Conservation (phyloP, 2,329 filamentous ascomycete genomes). For the Aspergillus fructus region DNA sequence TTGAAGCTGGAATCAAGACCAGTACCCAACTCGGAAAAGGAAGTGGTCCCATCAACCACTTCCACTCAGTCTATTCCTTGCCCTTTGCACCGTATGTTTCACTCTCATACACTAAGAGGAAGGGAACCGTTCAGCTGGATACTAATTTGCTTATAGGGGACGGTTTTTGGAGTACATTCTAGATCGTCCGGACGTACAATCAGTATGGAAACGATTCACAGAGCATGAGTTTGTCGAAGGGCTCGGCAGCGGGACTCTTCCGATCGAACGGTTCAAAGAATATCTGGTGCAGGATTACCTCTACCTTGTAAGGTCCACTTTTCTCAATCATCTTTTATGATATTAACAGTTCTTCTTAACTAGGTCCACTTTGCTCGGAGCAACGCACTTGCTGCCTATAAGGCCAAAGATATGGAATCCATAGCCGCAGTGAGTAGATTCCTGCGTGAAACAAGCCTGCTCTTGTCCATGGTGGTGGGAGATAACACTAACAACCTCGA, state of each 20-base stretch:
- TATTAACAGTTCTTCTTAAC: slow-evolving; percentile 4
- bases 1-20: slow-evolving; percentile 61
- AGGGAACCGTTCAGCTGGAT: background rate
- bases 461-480: too few species aligned
- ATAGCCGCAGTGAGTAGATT: slow-evolving; percentile 63
- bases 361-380: slow-evolving; percentile 85
- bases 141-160: slow-evolving; percentile 46
- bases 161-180: slow-evolving; percentile 83
- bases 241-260: slow-evolving; percentile 73
- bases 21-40: slow-evolving; percentile 58
- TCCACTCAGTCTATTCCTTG: slow-evolving; percentile 60
- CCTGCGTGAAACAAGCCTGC: background rate
- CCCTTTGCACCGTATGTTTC: slow-evolving; percentile 57
- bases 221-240: slow-evolving; percentile 79
- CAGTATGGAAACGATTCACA: slow-evolving; percentile 72
- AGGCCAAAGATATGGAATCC: slow-evolving; percentile 70
- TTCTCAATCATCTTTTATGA: background rate
- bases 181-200: slow-evolving; percentile 69
- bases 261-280: slow-evolving; percentile 74
- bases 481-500: background rate
- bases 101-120: background rate
- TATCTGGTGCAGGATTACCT: slow-evolving; percentile 93
- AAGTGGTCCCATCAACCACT: slow-evolving; percentile 66
- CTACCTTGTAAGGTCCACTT: slow-evolving; percentile 63
- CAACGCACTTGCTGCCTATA: slow-evolving; percentile 82